These are phyloP conservation scores for Collybiopsis luxurians DNA, from an alignment of 768 basidiomycete genomes.

Conservation along the genomic window DNA sequence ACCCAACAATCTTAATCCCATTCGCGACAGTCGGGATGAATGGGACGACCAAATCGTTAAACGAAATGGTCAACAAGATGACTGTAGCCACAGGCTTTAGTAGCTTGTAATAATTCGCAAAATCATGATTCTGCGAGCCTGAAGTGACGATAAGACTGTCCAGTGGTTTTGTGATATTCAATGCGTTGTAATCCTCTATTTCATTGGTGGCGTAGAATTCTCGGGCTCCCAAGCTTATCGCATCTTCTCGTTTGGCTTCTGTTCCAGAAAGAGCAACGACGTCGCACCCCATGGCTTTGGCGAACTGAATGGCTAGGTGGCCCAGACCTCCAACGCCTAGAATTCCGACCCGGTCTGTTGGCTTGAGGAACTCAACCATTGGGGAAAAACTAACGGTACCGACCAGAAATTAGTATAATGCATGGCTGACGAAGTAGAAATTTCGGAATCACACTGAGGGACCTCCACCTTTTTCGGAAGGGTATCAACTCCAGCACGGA, in stretches of 20 bases:
- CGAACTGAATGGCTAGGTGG: conserved; percentile 36
- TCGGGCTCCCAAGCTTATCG: conserved; percentile 27
- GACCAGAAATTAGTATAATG: background rate
- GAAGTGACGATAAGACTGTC: conserved; percentile 30
- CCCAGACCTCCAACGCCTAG: conserved; percentile 35
- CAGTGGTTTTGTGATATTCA: conserved; percentile 24
- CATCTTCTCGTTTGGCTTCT: conserved; percentile 29
- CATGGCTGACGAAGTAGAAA: background rate
- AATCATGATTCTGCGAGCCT: conserved; percentile 10
- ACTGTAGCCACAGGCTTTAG: conserved; percentile 21
- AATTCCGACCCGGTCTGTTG: conserved; percentile 30
- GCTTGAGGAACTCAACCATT: conserved; percentile 18
- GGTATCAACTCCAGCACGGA: background rate
- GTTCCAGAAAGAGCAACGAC: conserved; percentile 33
- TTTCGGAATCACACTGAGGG: conserved; percentile 20
- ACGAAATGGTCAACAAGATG: conserved; percentile 23
- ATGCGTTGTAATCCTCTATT: conserved; percentile 12
- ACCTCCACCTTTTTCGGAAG: conserved; percentile 18
- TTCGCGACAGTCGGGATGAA: conserved; percentile 7
- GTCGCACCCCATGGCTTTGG: conserved; percentile 35
- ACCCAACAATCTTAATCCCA: conserved; percentile 7
- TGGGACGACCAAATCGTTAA: conserved; percentile 20
- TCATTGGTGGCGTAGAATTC: conserved; percentile 32
- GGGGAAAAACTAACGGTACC: conserved; percentile 17
- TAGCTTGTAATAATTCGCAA: conserved; percentile 22